phyloP scores from a whole-genome alignment of 805 yeast genomes.

The Cyberlindnera sargentensis region DNA sequence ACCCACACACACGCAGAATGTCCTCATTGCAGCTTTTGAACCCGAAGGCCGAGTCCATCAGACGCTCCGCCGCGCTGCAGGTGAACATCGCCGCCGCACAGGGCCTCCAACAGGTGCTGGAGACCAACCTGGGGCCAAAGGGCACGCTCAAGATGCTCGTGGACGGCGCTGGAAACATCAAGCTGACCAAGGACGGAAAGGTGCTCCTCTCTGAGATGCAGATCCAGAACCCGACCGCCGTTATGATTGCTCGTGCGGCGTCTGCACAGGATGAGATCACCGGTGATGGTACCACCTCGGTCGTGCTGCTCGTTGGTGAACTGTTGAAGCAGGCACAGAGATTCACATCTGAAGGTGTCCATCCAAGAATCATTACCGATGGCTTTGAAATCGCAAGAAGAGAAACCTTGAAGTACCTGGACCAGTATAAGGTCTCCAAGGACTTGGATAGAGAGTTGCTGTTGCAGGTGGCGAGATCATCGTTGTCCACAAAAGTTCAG shows the following conservation, averaged over 20 bases:
- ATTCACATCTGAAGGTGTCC: constrained; percentile 87
- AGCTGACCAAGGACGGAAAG: constrained; percentile 95
- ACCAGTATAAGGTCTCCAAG: constrained; percentile 48
- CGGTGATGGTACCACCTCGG: constrained; percentile 99
- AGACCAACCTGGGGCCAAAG: constrained; percentile 91
- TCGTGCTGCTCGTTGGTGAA: constrained; percentile 90
- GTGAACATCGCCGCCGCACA: constrained; percentile 96
- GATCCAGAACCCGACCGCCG: constrained; percentile 86
- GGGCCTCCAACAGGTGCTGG: constrained; percentile 87
- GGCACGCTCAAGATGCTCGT: constrained; percentile 96
- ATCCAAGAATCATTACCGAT: constrained; percentile 89
- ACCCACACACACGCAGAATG: constrained; percentile 27
- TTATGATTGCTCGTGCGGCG: constrained; percentile 93
- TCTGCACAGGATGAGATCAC: constrained; percentile 98
- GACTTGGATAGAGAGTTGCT: constrained; percentile 79
- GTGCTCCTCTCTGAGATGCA: constrained; percentile 94
- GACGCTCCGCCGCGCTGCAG: constrained; percentile 91
- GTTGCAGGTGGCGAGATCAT: constrained; percentile 85
- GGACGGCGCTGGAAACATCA: constrained; percentile 93
- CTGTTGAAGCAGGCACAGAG: constrained; percentile 91
- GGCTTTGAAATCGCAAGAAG: constrained; percentile 90
- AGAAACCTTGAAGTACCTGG: constrained; percentile 63
- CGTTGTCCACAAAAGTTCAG: constrained; percentile 81
- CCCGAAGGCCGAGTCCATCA: constrained; percentile 95
- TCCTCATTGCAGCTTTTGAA: constrained; percentile 79